Conservation (phyloP, 257 asterid genomes). For the Mitragyna speciosa region DNA sequence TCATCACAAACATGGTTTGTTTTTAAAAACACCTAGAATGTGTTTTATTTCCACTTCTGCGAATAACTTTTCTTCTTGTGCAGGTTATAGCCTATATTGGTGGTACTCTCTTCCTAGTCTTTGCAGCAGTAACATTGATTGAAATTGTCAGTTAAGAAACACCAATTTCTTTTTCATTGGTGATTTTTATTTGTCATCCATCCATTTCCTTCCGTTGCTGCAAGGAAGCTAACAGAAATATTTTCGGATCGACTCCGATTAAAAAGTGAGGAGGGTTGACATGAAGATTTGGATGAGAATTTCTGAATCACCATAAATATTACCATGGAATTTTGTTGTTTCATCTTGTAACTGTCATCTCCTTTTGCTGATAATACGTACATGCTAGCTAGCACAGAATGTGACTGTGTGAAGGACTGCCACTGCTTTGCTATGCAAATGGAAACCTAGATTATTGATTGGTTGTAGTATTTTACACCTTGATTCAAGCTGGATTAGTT, state of each 20-base stretch:
- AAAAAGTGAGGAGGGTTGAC: background rate
- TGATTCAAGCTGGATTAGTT: background rate
- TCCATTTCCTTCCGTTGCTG: background rate
- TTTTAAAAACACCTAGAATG: background rate
- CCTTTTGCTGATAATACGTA: background rate
- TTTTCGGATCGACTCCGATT: background rate
- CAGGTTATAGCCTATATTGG: slow-evolving; percentile 80
- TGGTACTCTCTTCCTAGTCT: slow-evolving; percentile 79
- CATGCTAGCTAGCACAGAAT: too few species aligned
- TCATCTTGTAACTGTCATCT: background rate
- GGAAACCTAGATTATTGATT: background rate
- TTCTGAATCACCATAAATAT: background rate
- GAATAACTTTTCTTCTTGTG: background rate
- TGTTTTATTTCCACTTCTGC: background rate
- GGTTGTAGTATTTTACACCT: background rate
- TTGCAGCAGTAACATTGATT: slow-evolving; percentile 67
- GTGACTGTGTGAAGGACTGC: background rate
- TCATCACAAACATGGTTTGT: background rate
- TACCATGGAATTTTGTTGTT: background rate
- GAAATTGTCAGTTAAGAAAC: slow-evolving; percentile 53
- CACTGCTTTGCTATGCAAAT: background rate
- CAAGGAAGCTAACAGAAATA: background rate
- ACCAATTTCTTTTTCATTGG: background rate
- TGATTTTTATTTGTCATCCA: background rate
- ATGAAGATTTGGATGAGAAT: background rate